Evolutionary conservation across 257 asterid genomes (phyloP).

Genomic region (Solanum clarkiae): DNA sequence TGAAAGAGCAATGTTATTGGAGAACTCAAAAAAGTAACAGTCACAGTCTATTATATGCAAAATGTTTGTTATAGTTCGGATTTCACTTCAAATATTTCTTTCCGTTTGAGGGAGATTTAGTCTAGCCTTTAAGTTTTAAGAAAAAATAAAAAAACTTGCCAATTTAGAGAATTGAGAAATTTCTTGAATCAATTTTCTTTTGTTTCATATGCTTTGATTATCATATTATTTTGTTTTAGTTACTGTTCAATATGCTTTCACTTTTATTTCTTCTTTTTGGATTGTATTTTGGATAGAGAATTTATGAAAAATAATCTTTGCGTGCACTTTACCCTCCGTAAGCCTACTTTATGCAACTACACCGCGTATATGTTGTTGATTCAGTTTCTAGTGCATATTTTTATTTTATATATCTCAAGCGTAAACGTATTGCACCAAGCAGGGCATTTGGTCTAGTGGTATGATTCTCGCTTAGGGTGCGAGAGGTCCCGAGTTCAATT

Average conservation of each 20-base stretch:
- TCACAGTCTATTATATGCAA: background rate
- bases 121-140: too few relatives aligned
- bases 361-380: background rate
- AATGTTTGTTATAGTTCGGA: background rate
- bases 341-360: background rate
- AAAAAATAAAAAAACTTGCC: too few relatives aligned
- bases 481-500: constrained; percentile 90
- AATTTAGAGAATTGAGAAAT: too few relatives aligned
- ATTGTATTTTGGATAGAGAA: background rate
- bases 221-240: too few relatives aligned
- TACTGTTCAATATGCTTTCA: too few relatives aligned
- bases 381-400: background rate
- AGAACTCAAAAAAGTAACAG: background rate
- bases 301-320: background rate
- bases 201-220: background rate
- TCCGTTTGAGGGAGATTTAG: too few relatives aligned
- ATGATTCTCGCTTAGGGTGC: constrained; percentile 87
- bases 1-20: background rate
- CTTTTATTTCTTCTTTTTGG: background rate
- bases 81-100: background rate
- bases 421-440: rapidly evolving
- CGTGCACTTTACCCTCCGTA: background rate
- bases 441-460: constrained; percentile 83
- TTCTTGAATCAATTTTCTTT: rapidly evolving
- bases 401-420: too few relatives aligned